Evolutionary conservation across 2,329 filamentous ascomycete species (phyloP).

Genomic region (Penicillium olsonii): DNA sequence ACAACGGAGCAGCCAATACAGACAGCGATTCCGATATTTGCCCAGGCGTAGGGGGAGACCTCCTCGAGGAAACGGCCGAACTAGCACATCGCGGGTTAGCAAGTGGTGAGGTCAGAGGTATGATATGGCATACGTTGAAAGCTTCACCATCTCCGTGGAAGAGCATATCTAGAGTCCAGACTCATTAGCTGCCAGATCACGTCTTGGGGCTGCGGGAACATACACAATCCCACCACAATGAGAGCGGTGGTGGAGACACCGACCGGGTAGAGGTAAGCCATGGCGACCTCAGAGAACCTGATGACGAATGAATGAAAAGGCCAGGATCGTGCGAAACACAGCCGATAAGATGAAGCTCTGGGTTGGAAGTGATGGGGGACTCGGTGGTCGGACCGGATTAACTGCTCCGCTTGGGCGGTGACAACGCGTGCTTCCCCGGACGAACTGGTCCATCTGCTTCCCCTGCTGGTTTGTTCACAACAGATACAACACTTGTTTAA

Average conservation of each 20-base stretch:
- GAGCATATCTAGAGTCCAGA: slow-evolving; percentile 76
- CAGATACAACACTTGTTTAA: background rate
- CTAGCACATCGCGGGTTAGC: slow-evolving; percentile 47
- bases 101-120: background rate
- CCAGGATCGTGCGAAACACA: slow-evolving; percentile 16
- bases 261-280: slow-evolving; percentile 68
- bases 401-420: slow-evolving; percentile 27
- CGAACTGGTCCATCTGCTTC: slow-evolving; percentile 10
- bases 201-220: slow-evolving; percentile 37
- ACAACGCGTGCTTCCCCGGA: slow-evolving; percentile 29
- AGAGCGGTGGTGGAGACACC: slow-evolving; percentile 69
- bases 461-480: slow-evolving; percentile 1
- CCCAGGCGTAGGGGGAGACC: slow-evolving; percentile 93
- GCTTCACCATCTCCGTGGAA: slow-evolving; percentile 94
- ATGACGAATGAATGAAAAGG: slow-evolving; percentile 24
- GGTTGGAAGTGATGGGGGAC: slow-evolving; percentile 21
- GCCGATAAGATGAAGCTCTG: slow-evolving; percentile 22
- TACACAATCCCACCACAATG: slow-evolving; percentile 76
- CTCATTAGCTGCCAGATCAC: slow-evolving; percentile 23
- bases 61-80: slow-evolving; percentile 92
- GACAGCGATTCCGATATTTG: slow-evolving; percentile 82
- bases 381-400: slow-evolving; percentile 35
- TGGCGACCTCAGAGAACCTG: slow-evolving; percentile 43
- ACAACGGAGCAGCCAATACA: slow-evolving; percentile 97
- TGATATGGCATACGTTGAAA: slow-evolving; percentile 74